Conservation (phyloP, 306 rosid genomes). For the Betula pendula region DNA sequence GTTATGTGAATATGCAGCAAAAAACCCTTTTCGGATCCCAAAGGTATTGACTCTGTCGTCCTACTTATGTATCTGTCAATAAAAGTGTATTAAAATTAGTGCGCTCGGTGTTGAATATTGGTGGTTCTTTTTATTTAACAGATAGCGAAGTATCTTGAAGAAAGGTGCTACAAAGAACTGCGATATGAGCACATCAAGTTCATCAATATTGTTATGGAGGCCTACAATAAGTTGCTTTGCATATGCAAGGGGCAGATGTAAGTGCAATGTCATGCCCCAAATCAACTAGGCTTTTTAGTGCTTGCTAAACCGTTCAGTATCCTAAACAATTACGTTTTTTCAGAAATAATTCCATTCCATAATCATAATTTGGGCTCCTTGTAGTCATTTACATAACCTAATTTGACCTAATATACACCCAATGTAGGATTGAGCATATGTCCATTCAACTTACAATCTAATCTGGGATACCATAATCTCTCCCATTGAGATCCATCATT, state of each 20-base stretch:
- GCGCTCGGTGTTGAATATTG: conserved; percentile 33
- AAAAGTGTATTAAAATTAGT: background rate
- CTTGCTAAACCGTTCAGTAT: background rate
- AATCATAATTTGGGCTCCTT: too few species aligned
- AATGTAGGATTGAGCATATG: too few species aligned
- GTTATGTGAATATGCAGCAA: conserved; percentile 93
- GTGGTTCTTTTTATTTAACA: conserved; percentile 27
- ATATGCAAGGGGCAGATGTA: conserved; percentile 93
- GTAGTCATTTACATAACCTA: too few species aligned
- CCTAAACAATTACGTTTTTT: background rate
- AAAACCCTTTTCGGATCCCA: conserved; percentile 85
- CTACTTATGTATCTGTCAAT: background rate
- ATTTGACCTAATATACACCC: too few species aligned
- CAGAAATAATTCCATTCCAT: background rate
- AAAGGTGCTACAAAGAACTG: conserved; percentile 89
- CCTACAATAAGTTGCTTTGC: conserved; percentile 79
- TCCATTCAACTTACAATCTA: too few species aligned
- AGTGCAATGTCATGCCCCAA: conserved; percentile 33
- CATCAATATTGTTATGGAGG: conserved; percentile 61
- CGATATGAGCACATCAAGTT: conserved; percentile 63
- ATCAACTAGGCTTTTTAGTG: conserved; percentile 5
- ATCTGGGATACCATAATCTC: too few species aligned
- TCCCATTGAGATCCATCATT: too few species aligned
- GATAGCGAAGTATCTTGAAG: conserved; percentile 96
- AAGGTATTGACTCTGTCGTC: conserved; percentile 57